Percentiles rank a stretch among this genome's conserved stretches.
Evolutionary conservation across 441 rosid genomes (phyloP).

Genomic region (Aleurites moluccanus): DNA sequence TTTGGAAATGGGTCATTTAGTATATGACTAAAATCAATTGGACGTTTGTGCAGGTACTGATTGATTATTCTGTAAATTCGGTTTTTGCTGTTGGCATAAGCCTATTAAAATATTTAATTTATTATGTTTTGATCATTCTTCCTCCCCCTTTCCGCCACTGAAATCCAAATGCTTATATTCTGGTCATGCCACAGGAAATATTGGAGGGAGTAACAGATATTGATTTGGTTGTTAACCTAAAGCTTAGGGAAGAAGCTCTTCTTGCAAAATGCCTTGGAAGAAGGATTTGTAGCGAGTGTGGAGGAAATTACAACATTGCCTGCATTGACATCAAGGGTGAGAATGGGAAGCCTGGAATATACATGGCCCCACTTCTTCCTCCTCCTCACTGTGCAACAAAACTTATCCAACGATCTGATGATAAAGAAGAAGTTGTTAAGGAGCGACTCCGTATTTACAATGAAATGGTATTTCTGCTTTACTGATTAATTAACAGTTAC

Average conservation of each 20-base stretch:
- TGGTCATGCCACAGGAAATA: conserved; percentile 60
- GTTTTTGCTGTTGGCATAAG: neutral
- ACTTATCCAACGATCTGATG: conserved; percentile 85
- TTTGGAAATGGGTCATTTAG: neutral
- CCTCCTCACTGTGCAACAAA: conserved; percentile 78
- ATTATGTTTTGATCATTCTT: neutral
- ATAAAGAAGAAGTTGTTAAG: conserved; percentile 87
- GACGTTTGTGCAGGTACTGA: too few species aligned
- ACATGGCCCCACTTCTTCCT: conserved; percentile 95
- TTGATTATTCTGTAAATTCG: neutral
- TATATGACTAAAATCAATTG: too few species aligned
- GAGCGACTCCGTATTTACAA: conserved; percentile 78
- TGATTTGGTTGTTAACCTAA: conserved; percentile 82
- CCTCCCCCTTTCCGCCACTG: neutral
- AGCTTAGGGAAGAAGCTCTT: conserved; percentile 83
- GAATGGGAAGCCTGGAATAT: conserved; percentile 70
- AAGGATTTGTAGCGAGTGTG: conserved; percentile 88
- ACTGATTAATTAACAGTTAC: neutral
- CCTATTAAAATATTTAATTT: neutral
- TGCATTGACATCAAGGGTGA: conserved; percentile 82
- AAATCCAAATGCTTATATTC: conserved; percentile 9
- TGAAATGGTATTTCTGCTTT: conserved; percentile 49
- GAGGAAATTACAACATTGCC: conserved; percentile 85
- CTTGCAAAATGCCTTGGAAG: conserved; percentile 95
- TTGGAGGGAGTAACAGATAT: conserved; percentile 80